Conservation (phyloP, 352 stramenopile species). For the Phytopythium boreale region DNA sequence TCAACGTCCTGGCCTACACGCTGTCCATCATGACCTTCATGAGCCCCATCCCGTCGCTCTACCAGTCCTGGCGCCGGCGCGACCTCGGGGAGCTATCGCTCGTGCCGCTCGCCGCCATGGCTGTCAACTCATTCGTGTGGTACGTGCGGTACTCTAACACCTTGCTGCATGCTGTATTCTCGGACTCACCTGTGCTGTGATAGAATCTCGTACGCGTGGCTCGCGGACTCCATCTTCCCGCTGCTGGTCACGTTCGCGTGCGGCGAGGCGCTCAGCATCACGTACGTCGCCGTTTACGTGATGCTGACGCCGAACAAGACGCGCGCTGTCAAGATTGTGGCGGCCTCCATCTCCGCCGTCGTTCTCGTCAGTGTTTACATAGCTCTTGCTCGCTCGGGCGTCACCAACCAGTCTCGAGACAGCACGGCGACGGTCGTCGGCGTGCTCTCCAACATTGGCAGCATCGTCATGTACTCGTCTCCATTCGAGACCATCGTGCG, state of each 20-base stretch:
- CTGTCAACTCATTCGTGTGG: slow-evolving; percentile 6
- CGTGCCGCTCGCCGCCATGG: slow-evolving; percentile 6
- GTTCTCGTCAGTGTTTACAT: slow-evolving; percentile 15
- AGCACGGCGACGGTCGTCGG: slow-evolving; percentile 17
- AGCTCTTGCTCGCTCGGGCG: slow-evolving; percentile 14
- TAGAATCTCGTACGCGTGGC: slow-evolving; percentile 17
- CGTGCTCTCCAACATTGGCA: slow-evolving; percentile 16
- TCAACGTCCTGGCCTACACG: slow-evolving; percentile 7
- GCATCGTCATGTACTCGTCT: slow-evolving; percentile 14
- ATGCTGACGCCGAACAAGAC: background rate
- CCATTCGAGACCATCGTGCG: slow-evolving; percentile 19
- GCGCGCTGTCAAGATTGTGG: slow-evolving; percentile 1
- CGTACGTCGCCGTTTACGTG: slow-evolving; percentile 17
- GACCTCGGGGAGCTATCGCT: slow-evolving; percentile 2
- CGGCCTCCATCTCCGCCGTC: background rate
- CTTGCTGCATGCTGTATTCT: background rate
- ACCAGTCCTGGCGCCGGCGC: background rate
- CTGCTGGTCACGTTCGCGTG: slow-evolving; percentile 15
- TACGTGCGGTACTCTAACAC: background rate
- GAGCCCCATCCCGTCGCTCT: slow-evolving; percentile 5
- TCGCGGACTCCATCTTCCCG: slow-evolving; percentile 26
- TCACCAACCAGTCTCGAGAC: slow-evolving; percentile 24
- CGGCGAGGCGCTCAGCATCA: slow-evolving; percentile 56
- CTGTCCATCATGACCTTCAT: slow-evolving; percentile 7
- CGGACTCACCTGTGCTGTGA: background rate